phyloP scores from a whole-genome alignment of 768 basidiomycete genomes.

The Tubosaeta brunneosetosa region DNA sequence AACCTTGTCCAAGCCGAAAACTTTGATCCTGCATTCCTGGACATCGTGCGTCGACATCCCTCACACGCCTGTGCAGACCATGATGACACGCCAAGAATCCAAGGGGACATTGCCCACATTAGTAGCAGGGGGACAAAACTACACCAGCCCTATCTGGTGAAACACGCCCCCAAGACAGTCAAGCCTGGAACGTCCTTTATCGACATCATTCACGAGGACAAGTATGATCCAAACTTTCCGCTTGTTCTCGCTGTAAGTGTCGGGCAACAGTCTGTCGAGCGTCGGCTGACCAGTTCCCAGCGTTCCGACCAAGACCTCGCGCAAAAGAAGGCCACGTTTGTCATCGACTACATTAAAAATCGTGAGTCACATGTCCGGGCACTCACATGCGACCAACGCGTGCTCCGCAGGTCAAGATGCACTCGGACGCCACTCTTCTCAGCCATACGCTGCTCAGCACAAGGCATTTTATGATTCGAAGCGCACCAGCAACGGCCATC shows the following conservation, averaged over 20 bases:
- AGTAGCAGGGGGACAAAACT: constrained; percentile 30
- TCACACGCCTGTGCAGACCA: neutral
- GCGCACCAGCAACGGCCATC: constrained; percentile 34
- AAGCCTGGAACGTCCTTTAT: constrained; percentile 35
- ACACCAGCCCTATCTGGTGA: constrained; percentile 38
- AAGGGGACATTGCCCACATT: constrained; percentile 43
- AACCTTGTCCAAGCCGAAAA: constrained; percentile 45
- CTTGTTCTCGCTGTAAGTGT: constrained; percentile 36
- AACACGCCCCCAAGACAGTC: constrained; percentile 35
- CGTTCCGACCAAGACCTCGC: constrained; percentile 44
- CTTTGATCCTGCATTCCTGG: constrained; percentile 42
- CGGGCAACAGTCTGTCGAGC: neutral
- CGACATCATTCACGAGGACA: constrained; percentile 40
- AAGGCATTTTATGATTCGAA: constrained; percentile 44
- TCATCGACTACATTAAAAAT: constrained; percentile 32
- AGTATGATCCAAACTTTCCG: constrained; percentile 51
- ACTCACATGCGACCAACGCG: neutral
- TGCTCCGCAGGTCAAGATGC: constrained; percentile 38
- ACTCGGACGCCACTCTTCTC: constrained; percentile 34
- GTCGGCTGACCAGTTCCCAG: constrained; percentile 20
- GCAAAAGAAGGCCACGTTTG: constrained; percentile 32
- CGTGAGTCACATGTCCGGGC: constrained; percentile 33
- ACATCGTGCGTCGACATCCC: constrained; percentile 28
- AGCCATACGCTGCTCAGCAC: constrained; percentile 33
- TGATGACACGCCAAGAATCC: constrained; percentile 36